Base-by-base conservation (phyloP, 805 yeast species). In the Kluyveromyces siamensis region DNA sequence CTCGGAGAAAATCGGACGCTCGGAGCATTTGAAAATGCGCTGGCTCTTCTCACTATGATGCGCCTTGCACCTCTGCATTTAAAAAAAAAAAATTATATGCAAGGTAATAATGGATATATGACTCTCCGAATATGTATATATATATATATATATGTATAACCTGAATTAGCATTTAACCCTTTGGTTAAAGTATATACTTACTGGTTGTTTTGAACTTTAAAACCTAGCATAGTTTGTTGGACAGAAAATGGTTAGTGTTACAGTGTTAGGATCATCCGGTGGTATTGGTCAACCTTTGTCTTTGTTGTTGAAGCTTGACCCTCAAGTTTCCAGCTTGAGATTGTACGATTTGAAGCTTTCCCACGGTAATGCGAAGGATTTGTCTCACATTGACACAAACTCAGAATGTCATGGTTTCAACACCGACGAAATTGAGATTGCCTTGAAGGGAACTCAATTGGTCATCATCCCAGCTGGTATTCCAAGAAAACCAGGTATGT, bases 391-490 rank as follows among this genome's bases (percentile, higher is more conserved):
- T 56, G 87, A 87, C 71, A 81, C 90, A 59, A 80, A 81, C 71
- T 77, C 87, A 50, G 72, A 72, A 81, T 81, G 61, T 72, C 71
- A 53, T 79, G 88, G 62, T 76, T 77, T 86, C 58, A 84, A 77
- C 55, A 79, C 82, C 52, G 77, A 77, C 46, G 86, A 86, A 35
- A 72, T 88, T 54, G 72, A 75, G 51, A 72, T 71, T 49, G 95
- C 96, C 17, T 72, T 90, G 59, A 72, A 76, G 46, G 89, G 83
- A 45, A 79, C 96, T 46, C 95, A 89, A 60, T 82, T 90, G 52
- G 90, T 90, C 47, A 79, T 90, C 50, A 87, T 90, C 67, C 90
- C 91, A 58, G 93, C 93, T 41, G 93, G 93, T 72, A 88, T 84
- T 51, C 91, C 93, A 68, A 80, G 93, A 74, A 84, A 84, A 70